Base-by-base conservation (phyloP, 2,329 filamentous ascomycete species). In the Fusarium dimerum region DNA sequence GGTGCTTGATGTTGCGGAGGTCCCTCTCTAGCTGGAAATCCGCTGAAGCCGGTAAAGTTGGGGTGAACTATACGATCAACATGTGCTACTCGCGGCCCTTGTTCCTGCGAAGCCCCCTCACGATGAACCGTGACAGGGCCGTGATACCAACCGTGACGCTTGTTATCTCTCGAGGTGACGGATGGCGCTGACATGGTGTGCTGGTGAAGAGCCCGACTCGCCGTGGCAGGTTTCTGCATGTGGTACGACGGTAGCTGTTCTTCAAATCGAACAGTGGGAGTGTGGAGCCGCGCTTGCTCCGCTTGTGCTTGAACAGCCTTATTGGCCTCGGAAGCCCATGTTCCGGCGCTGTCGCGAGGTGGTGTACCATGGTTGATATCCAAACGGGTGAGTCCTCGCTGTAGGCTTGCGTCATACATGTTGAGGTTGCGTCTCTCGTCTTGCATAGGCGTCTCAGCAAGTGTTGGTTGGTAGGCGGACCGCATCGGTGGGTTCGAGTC, bases 111-210 rank as follows among this genome's bases (percentile, higher is more conserved):
- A 4, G 63, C 58, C 12, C 70, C 68, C 50, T 76, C 74, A 16
- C 73, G 71, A 13, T 74, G 71, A 3, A 69, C 64, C 1, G 71
- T 66, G 12, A 71, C 66, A 0, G 79, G 78, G 1, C 79, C 79
- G 40, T 89, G 84, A 62, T 90, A 90, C 87, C 88, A 92, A 1
- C 80, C 88, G 53, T 87, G 85, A 3, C 88, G 81, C 65, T 88
- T 89, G 30, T 74, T 75, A 56, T 83, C 84, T 9, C 83, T 78
- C 4, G 82, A 76, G 1, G 81, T 74, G 34, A 80, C 72, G 0
- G 77, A 75, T 1, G 83, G 83, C 2, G 83, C 82, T 5, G 83
- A 86, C 72, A 83, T 78, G 15, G 82, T 84, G 51, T 86, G 78
- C 36, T 85, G 81, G 51, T 84, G 81, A 18, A 74, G 67, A 40